Evolutionary conservation across 306 rosid species (phyloP), one percentile per base, ranked within the genome.

Genomic region (Lupinus albus): DNA sequence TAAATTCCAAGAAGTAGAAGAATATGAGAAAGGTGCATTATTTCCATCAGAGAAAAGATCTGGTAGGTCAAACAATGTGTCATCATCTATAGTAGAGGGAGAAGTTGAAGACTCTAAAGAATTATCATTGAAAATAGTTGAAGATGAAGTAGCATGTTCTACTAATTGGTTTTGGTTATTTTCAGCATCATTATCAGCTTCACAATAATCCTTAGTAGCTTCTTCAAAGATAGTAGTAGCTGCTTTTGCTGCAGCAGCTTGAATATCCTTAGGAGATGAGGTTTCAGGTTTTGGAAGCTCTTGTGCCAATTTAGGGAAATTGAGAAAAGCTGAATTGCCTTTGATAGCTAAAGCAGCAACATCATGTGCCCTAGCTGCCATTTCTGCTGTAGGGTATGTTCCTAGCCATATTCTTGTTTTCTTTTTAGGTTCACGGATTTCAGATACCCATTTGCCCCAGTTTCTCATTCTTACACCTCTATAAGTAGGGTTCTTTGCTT

Each of bases 311-410:
- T 89, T 76, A 10, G 98, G 98, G 65, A 92, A 92, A 75, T 92
- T 92, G 51, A 92, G 96, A 64, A 42, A 81, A 48, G 96, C 98
- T 7, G 92, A 81, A 61, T 71, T 30, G 11, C 98, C 98, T 67
- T 92, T 92, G 54, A 89, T 86, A 17, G 98, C 96, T 39, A 84
- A 78, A 54, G 98, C 83, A 0, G 98, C 98, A 3, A 88, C 96
- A 72, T 92, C 98, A 53, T 92, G 98, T 4, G 98, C 98, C 72
- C 95, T 77, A 1, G 98, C 98, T 1, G 98, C 98, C 98, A 92
- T 89, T 74, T 87, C 93, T 14, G 98, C 83, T 0, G 89, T 89
- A 0, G 91, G 84, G 72, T 87, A 87, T 16, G 96, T 89, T 14
- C 98, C 98, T 15, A 92, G 88, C 98, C 98, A 92, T 67, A 92